Evolutionary conservation across 257 asterid genomes (phyloP).

Genomic region (Penstemon newberryi): DNA sequence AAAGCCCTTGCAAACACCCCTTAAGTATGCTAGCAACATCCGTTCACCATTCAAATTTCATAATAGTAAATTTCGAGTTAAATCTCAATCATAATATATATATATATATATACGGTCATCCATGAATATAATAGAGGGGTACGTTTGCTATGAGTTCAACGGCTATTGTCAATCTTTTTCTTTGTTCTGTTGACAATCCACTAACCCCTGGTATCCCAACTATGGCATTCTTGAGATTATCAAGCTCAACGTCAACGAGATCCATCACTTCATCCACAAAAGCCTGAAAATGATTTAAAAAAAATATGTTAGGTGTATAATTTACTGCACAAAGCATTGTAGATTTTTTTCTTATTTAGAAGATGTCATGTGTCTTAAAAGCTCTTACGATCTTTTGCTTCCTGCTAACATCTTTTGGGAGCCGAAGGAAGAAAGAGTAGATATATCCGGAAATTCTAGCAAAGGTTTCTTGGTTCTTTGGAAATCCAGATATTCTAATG

Average conservation of each 20-base stretch:
- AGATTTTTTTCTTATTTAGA: constrained; percentile 25
- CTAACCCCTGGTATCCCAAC: constrained; percentile 33
- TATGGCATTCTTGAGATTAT: constrained; percentile 33
- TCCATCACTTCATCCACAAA: constrained; percentile 39
- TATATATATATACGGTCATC: no score
- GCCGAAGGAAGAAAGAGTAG: constrained; percentile 43
- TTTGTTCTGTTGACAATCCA: constrained; percentile 38
- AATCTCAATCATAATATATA: no score
- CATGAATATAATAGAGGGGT: constrained; percentile 38
- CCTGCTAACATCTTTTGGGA: constrained; percentile 17
- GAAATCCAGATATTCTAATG: constrained; percentile 40
- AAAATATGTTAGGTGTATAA: not conserved
- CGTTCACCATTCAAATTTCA: no score
- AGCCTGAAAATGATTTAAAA: constrained; percentile 10
- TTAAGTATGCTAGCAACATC: no score
- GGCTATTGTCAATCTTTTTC: constrained; percentile 38
- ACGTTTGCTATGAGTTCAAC: constrained; percentile 40
- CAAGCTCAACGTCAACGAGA: constrained; percentile 43
- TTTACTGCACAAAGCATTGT: not conserved
- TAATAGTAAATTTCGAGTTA: no score
- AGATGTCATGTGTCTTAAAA: no score
- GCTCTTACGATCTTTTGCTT: no score
- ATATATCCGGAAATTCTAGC: constrained; percentile 41
- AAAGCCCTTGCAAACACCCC: no score
- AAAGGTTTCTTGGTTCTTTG: constrained; percentile 37